Evolutionary conservation across 768 basidiomycete species (phyloP), one percentile per base, ranked within the genome.

Genomic region (Mrakia frigida): DNA sequence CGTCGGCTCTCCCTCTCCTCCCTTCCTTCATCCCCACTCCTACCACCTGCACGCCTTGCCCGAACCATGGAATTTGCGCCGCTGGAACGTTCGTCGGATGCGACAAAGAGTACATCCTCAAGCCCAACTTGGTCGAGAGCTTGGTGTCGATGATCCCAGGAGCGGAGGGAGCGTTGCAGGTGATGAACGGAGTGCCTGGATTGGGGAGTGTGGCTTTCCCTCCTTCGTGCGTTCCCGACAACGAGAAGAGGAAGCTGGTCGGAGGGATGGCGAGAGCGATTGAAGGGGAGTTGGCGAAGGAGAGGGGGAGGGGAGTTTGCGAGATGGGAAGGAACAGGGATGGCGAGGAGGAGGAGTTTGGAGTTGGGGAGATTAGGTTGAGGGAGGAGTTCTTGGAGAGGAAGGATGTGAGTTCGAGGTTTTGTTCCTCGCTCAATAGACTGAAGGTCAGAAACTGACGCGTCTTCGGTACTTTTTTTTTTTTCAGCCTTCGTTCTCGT

Each of bases 261-360:
- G 91, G 91, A 50, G 87, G 84, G 31, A 84, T 94, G 74, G 93
- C 91, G 1, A 91, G 89, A 80, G 87, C 87, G 14, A 87, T 93
- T 70, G 91, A 92, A 82, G 84, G 39, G 82, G 87, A 67, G 86
- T 92, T 75, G 88, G 88, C 16, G 86, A 87, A 80, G 88, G 89
- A 83, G 86, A 89, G 79, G 89, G 93, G 59, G 85, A 84, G 79
- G 87, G 65, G 88, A 76, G 79, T 92, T 14, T 94, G 92, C 82
- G 85, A 84, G 53, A 88, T 89, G 53, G 87, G 86, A 46, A 84
- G 83, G 67, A 73, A 71, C 2, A 77, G 80, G 7, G 88, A 88
- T 65, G 81, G 83, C 75, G 87, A 89, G 73, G 90, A 92, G 79
- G 92, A 86, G 81, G 87, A 85, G 80, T 93, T 91, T 90, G 93